Conservation (phyloP, 2,329 filamentous ascomycete genomes). For the Rhytidhysteron rufulum region DNA sequence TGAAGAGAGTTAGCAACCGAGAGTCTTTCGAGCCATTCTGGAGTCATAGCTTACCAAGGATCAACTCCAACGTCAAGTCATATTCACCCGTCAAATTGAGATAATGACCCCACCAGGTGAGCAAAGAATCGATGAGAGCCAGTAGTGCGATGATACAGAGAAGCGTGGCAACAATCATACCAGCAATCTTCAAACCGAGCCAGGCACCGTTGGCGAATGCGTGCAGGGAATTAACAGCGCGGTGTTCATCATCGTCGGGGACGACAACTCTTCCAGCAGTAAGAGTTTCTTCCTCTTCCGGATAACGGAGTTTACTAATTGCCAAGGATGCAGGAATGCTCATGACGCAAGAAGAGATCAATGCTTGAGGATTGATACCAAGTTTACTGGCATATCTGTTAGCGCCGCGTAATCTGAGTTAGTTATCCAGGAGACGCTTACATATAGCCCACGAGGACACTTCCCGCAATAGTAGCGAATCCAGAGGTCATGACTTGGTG, state of each 20-base stretch:
- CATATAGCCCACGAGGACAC: slow-evolving; percentile 82
- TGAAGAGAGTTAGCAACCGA: background rate
- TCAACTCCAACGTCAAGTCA: slow-evolving; percentile 68
- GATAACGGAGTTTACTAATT: slow-evolving; percentile 84
- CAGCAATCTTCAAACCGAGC: slow-evolving; percentile 81
- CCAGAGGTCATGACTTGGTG: slow-evolving; percentile 92
- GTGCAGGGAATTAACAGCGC: slow-evolving; percentile 75
- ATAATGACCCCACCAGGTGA: slow-evolving; percentile 82
- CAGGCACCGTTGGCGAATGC: slow-evolving; percentile 82
- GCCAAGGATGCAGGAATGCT: slow-evolving; percentile 88
- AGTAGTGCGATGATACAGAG: slow-evolving; percentile 79
- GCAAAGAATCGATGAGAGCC: slow-evolving; percentile 67
- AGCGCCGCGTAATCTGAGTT: background rate
- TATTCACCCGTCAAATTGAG: slow-evolving; percentile 65
- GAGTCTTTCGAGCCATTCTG: no score
- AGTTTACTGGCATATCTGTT: slow-evolving; percentile 45
- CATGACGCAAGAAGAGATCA: slow-evolving; percentile 93
- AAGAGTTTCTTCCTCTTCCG: slow-evolving; percentile 80
- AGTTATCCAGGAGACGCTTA: slow-evolving; percentile 6
- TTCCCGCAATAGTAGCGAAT: slow-evolving; percentile 88
- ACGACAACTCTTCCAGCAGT: slow-evolving; percentile 78
- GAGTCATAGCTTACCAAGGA: slow-evolving; percentile 72
- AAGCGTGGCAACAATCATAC: slow-evolving; percentile 75
- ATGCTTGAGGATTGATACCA: slow-evolving; percentile 76
- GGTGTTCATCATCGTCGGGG: slow-evolving; percentile 72